Conservation (phyloP, 768 basidiomycete genomes). For the Hirschioporus abietinus region DNA sequence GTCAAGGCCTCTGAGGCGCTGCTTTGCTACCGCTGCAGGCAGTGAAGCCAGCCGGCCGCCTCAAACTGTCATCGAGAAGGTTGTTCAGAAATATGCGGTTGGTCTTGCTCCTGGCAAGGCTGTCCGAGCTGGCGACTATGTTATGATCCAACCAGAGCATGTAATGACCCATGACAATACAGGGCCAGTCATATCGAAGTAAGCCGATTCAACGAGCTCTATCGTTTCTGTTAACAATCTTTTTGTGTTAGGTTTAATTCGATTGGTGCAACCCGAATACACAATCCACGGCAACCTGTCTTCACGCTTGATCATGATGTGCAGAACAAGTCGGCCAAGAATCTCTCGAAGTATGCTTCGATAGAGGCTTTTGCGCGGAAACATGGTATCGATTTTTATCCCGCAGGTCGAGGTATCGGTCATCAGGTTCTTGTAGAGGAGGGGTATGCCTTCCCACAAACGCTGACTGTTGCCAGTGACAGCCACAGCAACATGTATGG, state of each 20-base stretch:
- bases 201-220: slow-evolving; percentile 24
- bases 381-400: slow-evolving; percentile 90
- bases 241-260: slow-evolving; percentile 74
- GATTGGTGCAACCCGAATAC: slow-evolving; percentile 82
- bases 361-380: slow-evolving; percentile 88
- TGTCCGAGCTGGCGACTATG: slow-evolving; percentile 96
- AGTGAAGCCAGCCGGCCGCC: slow-evolving; percentile 32
- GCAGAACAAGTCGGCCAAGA: slow-evolving; percentile 89
- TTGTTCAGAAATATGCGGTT: slow-evolving; percentile 97
- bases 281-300: slow-evolving; percentile 79
- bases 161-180: slow-evolving; percentile 99
- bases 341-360: slow-evolving; percentile 84
- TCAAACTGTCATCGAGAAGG: slow-evolving; percentile 95
- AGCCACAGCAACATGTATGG: slow-evolving; percentile 99
- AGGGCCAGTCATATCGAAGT: slow-evolving; percentile 97
- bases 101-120: slow-evolving; percentile 72
- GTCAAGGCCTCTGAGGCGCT: slow-evolving; percentile 11
- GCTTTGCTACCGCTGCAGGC: slow-evolving; percentile 29
- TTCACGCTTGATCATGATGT: slow-evolving; percentile 99
- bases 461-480: slow-evolving; percentile 93
- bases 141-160: slow-evolving; percentile 98
- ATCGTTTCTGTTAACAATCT: neutral
- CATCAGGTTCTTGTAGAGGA: slow-evolving; percentile 98
- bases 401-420: slow-evolving; percentile 95
- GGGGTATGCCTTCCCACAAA: slow-evolving; percentile 95